A percentile compares a stretch with the other conserved stretches of the same genome.
These are phyloP conservation scores for Syzygium aromaticum DNA, from an alignment of 345 rosid genomes.

Conservation along the genomic window DNA sequence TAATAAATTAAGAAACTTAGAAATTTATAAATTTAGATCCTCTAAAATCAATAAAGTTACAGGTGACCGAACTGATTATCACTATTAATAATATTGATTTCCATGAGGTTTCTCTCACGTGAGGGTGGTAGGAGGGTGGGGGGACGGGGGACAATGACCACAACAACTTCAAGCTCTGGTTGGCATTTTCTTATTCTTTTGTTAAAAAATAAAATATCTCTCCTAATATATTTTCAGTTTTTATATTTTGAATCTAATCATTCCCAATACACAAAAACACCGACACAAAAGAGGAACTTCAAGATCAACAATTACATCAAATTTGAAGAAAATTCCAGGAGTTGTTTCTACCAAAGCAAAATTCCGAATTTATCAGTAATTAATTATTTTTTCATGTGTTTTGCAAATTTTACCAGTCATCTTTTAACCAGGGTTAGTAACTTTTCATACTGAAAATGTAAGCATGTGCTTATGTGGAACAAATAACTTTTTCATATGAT, in stretches of 20 bases:
- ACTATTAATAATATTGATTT: neutral
- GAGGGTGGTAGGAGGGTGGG: neutral
- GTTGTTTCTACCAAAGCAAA: neutral
- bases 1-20: neutral
- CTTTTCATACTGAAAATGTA: neutral
- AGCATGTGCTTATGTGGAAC: neutral
- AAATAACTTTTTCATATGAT: neutral
- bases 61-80: neutral
- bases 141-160: neutral
- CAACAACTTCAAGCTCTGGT: neutral
- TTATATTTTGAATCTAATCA: neutral
- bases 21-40: neutral
- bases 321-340: neutral
- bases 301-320: neutral
- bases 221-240: neutral
- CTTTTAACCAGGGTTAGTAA: neutral
- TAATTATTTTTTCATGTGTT: neutral
- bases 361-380: neutral
- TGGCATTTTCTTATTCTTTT: neutral
- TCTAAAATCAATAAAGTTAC: neutral
- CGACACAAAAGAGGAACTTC: neutral
- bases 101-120: neutral
- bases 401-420: neutral
- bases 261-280: neutral
- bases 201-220: neutral